Conservation (phyloP, 495 filamentous ascomycete genomes). For the Podospora pseudocomata region DNA sequence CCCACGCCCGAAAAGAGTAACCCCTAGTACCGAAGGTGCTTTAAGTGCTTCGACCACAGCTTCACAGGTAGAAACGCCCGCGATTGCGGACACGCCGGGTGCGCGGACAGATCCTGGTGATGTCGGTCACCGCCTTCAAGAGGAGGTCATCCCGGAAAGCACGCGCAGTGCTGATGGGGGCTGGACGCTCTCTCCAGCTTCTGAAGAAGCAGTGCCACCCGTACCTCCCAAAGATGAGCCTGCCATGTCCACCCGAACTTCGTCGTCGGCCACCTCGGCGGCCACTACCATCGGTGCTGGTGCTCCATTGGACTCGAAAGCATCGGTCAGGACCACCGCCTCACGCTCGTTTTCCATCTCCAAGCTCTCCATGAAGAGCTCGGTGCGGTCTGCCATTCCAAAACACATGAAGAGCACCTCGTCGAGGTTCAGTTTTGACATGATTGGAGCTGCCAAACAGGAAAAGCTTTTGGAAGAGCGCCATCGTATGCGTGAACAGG, state of each 20-base stretch:
- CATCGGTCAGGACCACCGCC: conserved; percentile 28
- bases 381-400: conserved; percentile 53
- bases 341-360: conserved; percentile 40
- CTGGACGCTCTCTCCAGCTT: conserved; percentile 11
- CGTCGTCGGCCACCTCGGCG: conserved; percentile 34
- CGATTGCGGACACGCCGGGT: neutral
- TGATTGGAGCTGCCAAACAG: conserved; percentile 75
- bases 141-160: neutral
- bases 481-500: conserved; percentile 66
- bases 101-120: neutral
- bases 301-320: conserved; percentile 13
- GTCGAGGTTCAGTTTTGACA: conserved; percentile 89
- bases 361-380: conserved; percentile 38
- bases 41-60: neutral
- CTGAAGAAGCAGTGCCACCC: conserved; percentile 26
- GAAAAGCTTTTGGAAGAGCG: conserved; percentile 84
- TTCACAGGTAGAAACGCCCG: neutral
- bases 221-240: conserved; percentile 39
- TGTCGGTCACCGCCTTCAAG: neutral
- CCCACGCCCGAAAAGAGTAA: conserved; percentile 56
- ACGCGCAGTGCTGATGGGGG: neutral
- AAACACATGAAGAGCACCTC: conserved; percentile 82
- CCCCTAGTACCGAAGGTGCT: neutral
- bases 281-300: conserved; percentile 24
- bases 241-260: conserved; percentile 23